These are phyloP conservation scores for Alopecurus myosuroides DNA, from an alignment of 176 grass and related monocot genomes.

Conservation along the genomic window DNA sequence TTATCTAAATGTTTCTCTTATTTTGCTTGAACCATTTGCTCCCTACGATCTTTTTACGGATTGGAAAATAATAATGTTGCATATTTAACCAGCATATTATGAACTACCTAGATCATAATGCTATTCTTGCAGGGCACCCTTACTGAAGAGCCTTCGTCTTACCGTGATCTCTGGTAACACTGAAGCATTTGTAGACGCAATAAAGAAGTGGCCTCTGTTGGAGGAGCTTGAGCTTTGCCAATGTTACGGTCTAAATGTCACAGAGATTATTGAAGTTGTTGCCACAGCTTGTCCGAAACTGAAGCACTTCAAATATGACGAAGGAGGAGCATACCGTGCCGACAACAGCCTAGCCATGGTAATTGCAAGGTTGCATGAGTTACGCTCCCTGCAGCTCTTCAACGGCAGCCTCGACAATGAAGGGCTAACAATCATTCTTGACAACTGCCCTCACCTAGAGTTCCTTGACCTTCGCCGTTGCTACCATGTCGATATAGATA, in stretches of 20 bases:
- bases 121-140: neutral
- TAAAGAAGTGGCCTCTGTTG: neutral
- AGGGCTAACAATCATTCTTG: neutral
- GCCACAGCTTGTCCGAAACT: neutral
- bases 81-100: neutral
- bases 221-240: neutral
- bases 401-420: neutral
- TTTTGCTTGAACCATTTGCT: neutral
- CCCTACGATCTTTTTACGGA: neutral
- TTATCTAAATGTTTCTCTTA: neutral
- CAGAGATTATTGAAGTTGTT: neutral
- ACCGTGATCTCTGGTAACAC: neutral
- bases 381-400: neutral
- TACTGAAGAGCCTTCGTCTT: neutral
- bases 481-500: neutral
- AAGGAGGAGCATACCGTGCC: neutral
- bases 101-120: neutral
- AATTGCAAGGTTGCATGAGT: neutral
- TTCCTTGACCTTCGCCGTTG: neutral
- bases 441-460: neutral
- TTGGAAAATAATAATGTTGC: neutral
- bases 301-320: neutral
- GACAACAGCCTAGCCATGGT: neutral
- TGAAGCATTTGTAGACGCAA: neutral
- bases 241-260: neutral